Evolutionary conservation across 495 filamentous ascomycete genomes (phyloP), one percentile per base, ranked within the genome.

Genomic region (Rhypophila decipiens): DNA sequence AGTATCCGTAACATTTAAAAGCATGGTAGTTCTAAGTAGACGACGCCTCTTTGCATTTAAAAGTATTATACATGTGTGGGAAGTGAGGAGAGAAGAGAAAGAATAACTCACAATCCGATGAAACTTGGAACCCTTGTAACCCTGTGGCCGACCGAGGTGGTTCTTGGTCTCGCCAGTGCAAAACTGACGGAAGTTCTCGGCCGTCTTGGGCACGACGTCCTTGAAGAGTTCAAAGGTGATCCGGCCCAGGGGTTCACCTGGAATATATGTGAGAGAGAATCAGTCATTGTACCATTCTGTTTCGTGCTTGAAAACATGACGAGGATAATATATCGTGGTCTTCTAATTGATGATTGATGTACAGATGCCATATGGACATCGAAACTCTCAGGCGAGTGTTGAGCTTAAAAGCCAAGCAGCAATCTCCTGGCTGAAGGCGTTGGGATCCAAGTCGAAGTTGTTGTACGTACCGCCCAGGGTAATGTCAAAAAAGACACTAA

Each of bases 171-270:
- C 93, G 49, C 93, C 94, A 0, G 90, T 97, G 68, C 94, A 97
- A 69, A 94, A 95, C 61, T 94, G 88, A 12, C 91, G 86, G 65
- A 98, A 96, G 68, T 98, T 97, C 68, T 96, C 93, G 15, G 91
- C 89, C 5, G 93, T 97, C 50, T 82, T 80, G 24, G 93, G 94
- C 0, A 87, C 86, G 7, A 83, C 70, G 60, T 93, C 75, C 35
- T 84, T 81, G 74, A 90, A 96, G 49, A 98, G 84, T 66, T 96
- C 88, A 64, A 98, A 90, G 57, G 90, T 93, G 52, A 98, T 82
- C 24, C 91, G 83, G 48, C 94, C 94, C 17, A 98, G 79, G 19
- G 88, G 81, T 55, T 96, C 90, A 33, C 90, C 91, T 95, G n/a
- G n/a, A n/a, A n/a, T n/a, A n/a, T 41, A 4, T 27, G 8, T 10